Evolutionary conservation across 2,329 filamentous ascomycete species (phyloP), one percentile per base, ranked within the genome.

Genomic region (Annulohypoxylon truncatum): DNA sequence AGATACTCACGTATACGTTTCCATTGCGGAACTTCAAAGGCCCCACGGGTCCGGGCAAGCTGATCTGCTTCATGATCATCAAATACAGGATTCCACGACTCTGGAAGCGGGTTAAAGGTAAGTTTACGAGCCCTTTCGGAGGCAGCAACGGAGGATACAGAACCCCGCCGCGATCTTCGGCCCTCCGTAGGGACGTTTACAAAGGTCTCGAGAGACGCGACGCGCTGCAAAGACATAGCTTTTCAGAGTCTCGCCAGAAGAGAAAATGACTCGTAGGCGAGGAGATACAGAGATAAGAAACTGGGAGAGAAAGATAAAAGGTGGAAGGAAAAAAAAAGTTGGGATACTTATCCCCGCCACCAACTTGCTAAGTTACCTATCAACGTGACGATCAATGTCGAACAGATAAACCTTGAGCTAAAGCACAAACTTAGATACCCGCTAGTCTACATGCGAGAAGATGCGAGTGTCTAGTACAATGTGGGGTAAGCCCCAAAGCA

Each of bases 11-110:
- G 76, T 56, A 84, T 75, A 69, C 85, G 79, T 76, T 84, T 87
- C 85, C 85, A 87, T 67, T 75, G 77, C 28, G 84, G 82, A 26
- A 87, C 84, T 69, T 86, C 82, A 66, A 86, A 87, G 10, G 85
- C 85, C 3, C 83, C 82, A 8, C 86, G 79, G 4, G 83, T 80
- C 51, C 83, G 80, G n/a, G 79, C 76, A 61, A 68, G 71, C 29
- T 72, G 69, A 15, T 80, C 79, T 28, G 82, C 79, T n/a, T 79
- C 72, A 13, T 78, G 77, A 51, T 78, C 77, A 48, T 76, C 72
- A 35, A 77, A 75, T 3, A 79, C 75, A 28, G 83, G 81, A 71
- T 85, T 80, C 81, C 83, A 86, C 61, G 81, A 80, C 58, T 85
- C 82, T 3, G 85, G 85, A 18, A 87, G 74, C 6, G 85, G 84